Conservation (phyloP, 1,284 basidiomycete genomes). For the Malassezia nana region DNA sequence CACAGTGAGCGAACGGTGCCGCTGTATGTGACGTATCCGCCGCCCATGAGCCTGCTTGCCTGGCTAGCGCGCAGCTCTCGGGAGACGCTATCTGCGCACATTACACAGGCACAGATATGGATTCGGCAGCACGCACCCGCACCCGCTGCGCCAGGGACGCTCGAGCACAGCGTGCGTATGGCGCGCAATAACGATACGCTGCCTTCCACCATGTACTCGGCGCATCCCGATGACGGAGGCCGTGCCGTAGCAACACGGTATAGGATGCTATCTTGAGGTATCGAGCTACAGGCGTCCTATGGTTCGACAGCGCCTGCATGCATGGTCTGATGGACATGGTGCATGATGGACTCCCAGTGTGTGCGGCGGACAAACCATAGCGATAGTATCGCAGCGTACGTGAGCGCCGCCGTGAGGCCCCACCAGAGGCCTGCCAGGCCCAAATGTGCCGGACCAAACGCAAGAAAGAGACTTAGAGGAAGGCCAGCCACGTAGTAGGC, state of each 20-base stretch:
- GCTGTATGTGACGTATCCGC: slow-evolving; percentile 9
- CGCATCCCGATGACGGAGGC: background rate
- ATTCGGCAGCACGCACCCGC: slow-evolving; percentile 4
- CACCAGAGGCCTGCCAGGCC: slow-evolving; percentile 51
- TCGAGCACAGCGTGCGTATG: background rate
- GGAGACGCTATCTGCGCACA: background rate
- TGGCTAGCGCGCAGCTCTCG: background rate
- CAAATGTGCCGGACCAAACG: slow-evolving; percentile 47
- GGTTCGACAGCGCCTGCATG: background rate
- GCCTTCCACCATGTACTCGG: slow-evolving; percentile 3
- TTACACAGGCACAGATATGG: slow-evolving; percentile 12
- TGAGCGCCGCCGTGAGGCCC: slow-evolving; percentile 51
- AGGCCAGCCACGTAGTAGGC: slow-evolving; percentile 52
- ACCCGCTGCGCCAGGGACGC: background rate
- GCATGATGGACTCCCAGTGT: slow-evolving; percentile 13
- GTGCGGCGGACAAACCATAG: slow-evolving; percentile 12
- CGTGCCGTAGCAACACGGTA: slow-evolving; percentile 9
- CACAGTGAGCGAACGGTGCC: slow-evolving; percentile 5
- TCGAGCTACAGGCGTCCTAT: background rate
- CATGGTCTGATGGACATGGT: slow-evolving; percentile 10
- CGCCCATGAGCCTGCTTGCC: slow-evolving; percentile 10
- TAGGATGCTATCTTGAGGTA: background rate
- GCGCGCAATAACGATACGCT: slow-evolving; percentile 5
- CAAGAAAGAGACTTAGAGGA: slow-evolving; percentile 51
- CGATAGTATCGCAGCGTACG: slow-evolving; percentile 43